Percentiles rank a stretch among this genome's conserved stretches.
Evolutionary conservation across 1,284 basidiomycete species (phyloP).

Genomic region (Leccinum fallax): DNA sequence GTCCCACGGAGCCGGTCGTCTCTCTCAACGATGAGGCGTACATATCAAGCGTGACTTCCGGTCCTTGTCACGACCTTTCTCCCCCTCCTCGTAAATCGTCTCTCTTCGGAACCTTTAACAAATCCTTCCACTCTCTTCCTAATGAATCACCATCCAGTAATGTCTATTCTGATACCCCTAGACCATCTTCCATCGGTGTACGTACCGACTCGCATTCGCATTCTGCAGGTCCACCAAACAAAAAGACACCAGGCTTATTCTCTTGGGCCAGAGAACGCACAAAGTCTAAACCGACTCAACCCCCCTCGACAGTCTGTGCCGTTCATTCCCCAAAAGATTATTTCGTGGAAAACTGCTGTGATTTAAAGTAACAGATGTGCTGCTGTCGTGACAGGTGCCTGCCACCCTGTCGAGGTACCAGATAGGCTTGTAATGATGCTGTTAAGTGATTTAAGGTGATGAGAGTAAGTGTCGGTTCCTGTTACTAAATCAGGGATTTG

Average conservation of each 20-base stretch:
- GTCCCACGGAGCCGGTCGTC: constrained; percentile 5
- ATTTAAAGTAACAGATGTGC: too few relatives aligned
- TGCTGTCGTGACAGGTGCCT: too few relatives aligned
- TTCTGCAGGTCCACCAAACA: constrained; percentile 26
- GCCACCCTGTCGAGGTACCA: too few relatives aligned
- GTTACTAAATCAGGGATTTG: too few relatives aligned
- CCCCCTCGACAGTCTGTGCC: constrained; percentile 21
- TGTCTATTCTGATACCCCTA: constrained; percentile 29
- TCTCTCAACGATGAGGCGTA: constrained; percentile 29
- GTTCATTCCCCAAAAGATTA: too few relatives aligned
- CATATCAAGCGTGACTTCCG: constrained; percentile 38
- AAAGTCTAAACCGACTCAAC: constrained; percentile 46
- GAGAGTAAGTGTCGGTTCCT: too few relatives aligned
- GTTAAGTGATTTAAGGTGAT: too few relatives aligned
- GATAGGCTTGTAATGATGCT: too few relatives aligned
- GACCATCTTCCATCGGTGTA: constrained; percentile 24
- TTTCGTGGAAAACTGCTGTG: too few relatives aligned
- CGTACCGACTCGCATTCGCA: constrained; percentile 18
- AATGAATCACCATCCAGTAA: constrained; percentile 31
- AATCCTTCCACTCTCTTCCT: constrained; percentile 61
- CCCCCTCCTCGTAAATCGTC: constrained; percentile 57
- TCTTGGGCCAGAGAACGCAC: constrained; percentile 47
- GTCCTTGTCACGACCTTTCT: constrained; percentile 39
- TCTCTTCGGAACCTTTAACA: constrained; percentile 55
- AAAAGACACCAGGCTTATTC: constrained; percentile 38